These are phyloP conservation scores for Dichotomopilus funicola DNA, from an alignment of 2,329 filamentous ascomycete genomes.

Conservation along the genomic window DNA sequence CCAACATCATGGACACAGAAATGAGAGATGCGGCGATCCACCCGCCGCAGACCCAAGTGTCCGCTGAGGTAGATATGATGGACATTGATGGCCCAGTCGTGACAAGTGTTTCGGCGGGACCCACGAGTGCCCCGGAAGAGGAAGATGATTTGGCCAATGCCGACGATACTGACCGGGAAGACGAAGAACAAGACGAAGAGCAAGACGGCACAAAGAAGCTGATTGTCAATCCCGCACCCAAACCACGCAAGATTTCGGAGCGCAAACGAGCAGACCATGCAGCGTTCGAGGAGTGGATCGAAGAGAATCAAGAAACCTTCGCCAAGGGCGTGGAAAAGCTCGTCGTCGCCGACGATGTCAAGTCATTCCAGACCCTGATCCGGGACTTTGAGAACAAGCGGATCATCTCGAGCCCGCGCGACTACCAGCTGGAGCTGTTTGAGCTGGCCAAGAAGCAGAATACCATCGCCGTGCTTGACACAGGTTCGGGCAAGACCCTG, in stretches of 20 bases:
- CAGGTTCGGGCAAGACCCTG: constrained; percentile 93
- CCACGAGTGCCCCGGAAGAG: not conserved
- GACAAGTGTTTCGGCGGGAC: not conserved
- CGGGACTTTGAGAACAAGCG: constrained; percentile 34
- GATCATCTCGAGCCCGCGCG: constrained; percentile 71
- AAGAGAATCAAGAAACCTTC: constrained; percentile 32
- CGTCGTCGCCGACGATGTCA: constrained; percentile 24
- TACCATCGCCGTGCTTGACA: constrained; percentile 87
- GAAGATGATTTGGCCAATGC: not conserved
- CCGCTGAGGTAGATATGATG: not conserved
- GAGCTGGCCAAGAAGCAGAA: constrained; percentile 80
- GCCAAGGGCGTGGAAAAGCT: constrained; percentile 27
- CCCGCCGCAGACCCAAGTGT: not conserved
- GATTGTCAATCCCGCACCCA: constrained; percentile 25
- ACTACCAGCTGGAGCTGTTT: constrained; percentile 90
- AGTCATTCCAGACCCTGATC: constrained; percentile 30
- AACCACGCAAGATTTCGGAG: constrained; percentile 36
- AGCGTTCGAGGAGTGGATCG: constrained; percentile 41
- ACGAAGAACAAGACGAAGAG: constrained; percentile 24
- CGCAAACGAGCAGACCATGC: constrained; percentile 45
- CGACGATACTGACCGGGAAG: constrained; percentile 6
- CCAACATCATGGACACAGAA: not conserved
- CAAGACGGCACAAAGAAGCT: constrained; percentile 25
- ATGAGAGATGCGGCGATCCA: not conserved
- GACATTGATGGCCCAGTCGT: not conserved